Evolutionary conservation across 2,329 filamentous ascomycete species (phyloP).

Genomic region (Penicillium digitatum): DNA sequence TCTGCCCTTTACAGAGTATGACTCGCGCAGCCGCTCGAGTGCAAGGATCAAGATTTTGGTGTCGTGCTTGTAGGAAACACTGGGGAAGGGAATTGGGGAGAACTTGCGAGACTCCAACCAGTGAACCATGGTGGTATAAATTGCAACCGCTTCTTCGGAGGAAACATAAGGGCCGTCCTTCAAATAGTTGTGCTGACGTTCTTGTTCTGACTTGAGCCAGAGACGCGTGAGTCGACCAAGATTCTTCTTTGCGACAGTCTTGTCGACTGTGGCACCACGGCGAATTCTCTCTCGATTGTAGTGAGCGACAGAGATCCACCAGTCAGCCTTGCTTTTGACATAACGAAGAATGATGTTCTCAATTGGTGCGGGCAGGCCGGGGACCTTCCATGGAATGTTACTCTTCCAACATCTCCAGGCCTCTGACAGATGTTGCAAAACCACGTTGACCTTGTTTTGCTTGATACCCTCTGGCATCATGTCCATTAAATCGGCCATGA

Average conservation of each 20-base stretch:
- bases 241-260: conserved; percentile 99
- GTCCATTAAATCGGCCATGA: conserved; percentile 98
- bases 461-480: conserved; percentile 99
- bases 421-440: conserved; percentile 93
- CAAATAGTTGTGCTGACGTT: conserved; percentile 98
- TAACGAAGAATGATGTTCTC: conserved; percentile 98
- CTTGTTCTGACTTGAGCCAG: conserved; percentile 97
- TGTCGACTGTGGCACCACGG: conserved; percentile 93
- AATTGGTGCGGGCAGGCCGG: conserved; percentile 89
- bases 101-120: conserved; percentile 99
- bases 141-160: conserved; percentile 95
- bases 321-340: conserved; percentile 98
- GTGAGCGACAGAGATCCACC: conserved; percentile 99
- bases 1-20: conserved; percentile 95
- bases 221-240: conserved; percentile 87
- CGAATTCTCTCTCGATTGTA: conserved; percentile 98
- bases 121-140: conserved; percentile 97
- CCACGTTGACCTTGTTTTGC: conserved; percentile 98
- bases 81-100: conserved; percentile 96
- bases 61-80: conserved; percentile 98
- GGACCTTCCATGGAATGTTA: conserved; percentile 99
- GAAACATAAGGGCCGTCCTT: conserved; percentile 98
- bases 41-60: conserved; percentile 98
- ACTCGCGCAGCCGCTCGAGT: conserved; percentile 84
- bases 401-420: conserved; percentile 99